Evolutionary conservation across 2,329 filamentous ascomycete genomes (phyloP), one percentile per base, ranked within the genome.

Genomic region (Aureobasidium namibiae): DNA sequence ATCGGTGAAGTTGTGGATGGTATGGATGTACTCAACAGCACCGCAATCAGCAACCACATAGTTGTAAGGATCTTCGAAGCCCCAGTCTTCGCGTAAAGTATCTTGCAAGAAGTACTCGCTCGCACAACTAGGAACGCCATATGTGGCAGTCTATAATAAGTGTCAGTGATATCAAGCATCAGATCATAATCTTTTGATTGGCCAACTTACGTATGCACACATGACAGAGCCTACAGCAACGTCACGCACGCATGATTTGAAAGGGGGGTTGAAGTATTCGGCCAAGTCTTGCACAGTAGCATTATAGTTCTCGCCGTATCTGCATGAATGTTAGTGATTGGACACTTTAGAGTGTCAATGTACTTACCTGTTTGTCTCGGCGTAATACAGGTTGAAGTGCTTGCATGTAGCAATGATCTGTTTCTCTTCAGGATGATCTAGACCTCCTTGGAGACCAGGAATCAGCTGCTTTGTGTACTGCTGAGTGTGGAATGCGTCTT

Each of bases 211-310:
- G 67, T 83, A 84, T n/a, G 75, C 41, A 79, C 82, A 68, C 85
- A 87, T 67, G 78, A 77, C 73, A 18, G 68, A 77, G 2, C 74
- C 75, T n/a, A 76, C 75, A 50, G 75, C 73, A 0, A 73, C 71
- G 60, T 77, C 75, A 52, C 75, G 63, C 0, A 73, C 74, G 56
- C 75, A 77, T 31, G 66, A 78, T 66, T 85, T 75, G 72, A 89
- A 89, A 0, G 84, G 79, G 0, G 82, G 83, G 42, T 86, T 76
- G 66, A 86, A 88, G 70, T 88, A 89, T 64, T 88, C 85, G 0
- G 80, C 77, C 6, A 89, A 72, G 61, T 89, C 86, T 64, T 88
- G 85, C 46, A 41, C 49, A 5, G 62, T 63, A 2, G 61, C 54
- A 41, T 61, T 49, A 38, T 61, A 61, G 34, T 64, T 62, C 34